Evolutionary conservation across 331 rosid species (phyloP).

Genomic region (Dryas integrifolia): DNA sequence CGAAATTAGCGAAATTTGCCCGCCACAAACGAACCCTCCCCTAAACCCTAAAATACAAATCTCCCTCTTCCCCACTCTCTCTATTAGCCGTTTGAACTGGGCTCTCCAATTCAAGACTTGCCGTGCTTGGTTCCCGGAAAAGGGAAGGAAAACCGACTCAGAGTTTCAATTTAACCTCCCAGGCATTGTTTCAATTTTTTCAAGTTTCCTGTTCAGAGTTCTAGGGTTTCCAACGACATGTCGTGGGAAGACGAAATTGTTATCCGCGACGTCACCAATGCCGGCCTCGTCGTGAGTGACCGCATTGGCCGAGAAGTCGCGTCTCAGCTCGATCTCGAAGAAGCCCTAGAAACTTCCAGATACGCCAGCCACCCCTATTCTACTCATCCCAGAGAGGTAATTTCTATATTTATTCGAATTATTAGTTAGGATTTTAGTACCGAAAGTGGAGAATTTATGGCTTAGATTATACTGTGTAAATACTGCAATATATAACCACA

Average conservation of each 20-base stretch:
- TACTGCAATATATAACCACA: too few species aligned
- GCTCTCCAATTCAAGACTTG: background rate
- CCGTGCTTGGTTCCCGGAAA: conserved; percentile 15
- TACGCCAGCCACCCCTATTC: conserved; percentile 85
- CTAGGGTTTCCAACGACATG: conserved; percentile 46
- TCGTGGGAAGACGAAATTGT: conserved; percentile 80
- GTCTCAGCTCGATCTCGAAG: conserved; percentile 92
- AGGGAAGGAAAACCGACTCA: conserved; percentile 9
- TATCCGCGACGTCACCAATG: conserved; percentile 76
- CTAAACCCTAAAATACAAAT: conserved; percentile 54
- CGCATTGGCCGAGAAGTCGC: conserved; percentile 84
- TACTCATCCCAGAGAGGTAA: conserved; percentile 85
- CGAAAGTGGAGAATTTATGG: background rate
- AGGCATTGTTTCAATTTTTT: background rate
- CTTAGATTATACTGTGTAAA: background rate
- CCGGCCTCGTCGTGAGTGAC: conserved; percentile 75
- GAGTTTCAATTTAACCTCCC: background rate
- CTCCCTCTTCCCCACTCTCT: background rate
- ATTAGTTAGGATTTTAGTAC: background rate
- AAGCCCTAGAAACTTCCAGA: conserved; percentile 87
- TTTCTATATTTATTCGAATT: background rate
- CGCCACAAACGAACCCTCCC: conserved; percentile 60
- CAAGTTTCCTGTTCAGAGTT: background rate
- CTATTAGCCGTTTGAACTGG: background rate
- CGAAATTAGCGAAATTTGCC: conserved; percentile 34